These are phyloP conservation scores for Camelina neglecta DNA, from an alignment of 345 rosid species.

Conservation along the genomic window DNA sequence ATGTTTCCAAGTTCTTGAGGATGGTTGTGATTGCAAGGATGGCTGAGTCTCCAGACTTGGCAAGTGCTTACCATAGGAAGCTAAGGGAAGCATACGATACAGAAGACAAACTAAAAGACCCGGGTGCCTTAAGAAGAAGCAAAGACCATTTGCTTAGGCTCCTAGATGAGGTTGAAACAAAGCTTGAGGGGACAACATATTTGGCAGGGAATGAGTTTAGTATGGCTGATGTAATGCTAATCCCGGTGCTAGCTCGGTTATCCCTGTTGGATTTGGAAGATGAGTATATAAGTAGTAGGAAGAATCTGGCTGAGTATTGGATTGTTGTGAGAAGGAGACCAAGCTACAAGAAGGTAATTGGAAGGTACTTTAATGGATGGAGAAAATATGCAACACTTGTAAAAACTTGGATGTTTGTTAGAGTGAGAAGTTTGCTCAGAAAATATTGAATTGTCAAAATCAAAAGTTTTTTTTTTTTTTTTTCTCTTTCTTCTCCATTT, in stretches of 20 bases:
- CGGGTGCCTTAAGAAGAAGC: slow-evolving; percentile 55
- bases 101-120: slow-evolving; percentile 70
- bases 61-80: slow-evolving; percentile 80
- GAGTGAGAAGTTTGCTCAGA: slow-evolving; percentile 58
- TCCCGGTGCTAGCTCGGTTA: slow-evolving; percentile 74
- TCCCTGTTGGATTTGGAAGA: slow-evolving; percentile 69
- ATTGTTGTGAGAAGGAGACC: slow-evolving; percentile 65
- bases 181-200: slow-evolving; percentile 56
- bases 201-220: slow-evolving; percentile 80
- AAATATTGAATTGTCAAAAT: slow-evolving; percentile 53
- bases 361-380: slow-evolving; percentile 82
- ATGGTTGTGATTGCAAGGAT: slow-evolving; percentile 78
- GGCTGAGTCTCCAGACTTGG: slow-evolving; percentile 86
- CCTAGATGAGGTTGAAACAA: slow-evolving; percentile 70
- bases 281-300: slow-evolving; percentile 70
- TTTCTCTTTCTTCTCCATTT: background rate
- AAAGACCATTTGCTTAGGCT: slow-evolving; percentile 62
- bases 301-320: slow-evolving; percentile 75
- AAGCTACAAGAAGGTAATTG: slow-evolving; percentile 73
- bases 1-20: slow-evolving; percentile 74
- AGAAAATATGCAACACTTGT: slow-evolving; percentile 67
- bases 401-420: slow-evolving; percentile 74
- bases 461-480: slow-evolving; percentile 32
- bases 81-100: slow-evolving; percentile 72
- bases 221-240: slow-evolving; percentile 79